A percentile compares a stretch with the other conserved stretches of the same genome.
Evolutionary conservation across 2,329 filamentous ascomycete genomes (phyloP).

Genomic region (Penicillium rolfsii): DNA sequence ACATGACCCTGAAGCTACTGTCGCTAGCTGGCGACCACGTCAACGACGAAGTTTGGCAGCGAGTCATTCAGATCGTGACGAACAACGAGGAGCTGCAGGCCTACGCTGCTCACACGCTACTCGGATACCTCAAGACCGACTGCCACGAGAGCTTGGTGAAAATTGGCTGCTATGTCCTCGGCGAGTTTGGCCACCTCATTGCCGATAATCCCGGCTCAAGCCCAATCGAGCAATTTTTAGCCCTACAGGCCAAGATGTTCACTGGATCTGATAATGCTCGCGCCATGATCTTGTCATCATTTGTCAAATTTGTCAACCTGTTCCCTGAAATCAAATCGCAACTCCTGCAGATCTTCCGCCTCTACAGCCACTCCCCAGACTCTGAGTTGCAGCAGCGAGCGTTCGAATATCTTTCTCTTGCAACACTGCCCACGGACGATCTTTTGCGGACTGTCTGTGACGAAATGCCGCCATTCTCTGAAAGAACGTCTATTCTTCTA

Average conservation of each 20-base stretch:
- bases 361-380: constrained; percentile 93
- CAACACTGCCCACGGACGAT: constrained; percentile 84
- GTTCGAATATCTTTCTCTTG: constrained; percentile 89
- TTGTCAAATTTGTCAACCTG: constrained; percentile 96
- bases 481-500: constrained; percentile 86
- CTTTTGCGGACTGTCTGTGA: constrained; percentile 92
- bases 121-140: constrained; percentile 89
- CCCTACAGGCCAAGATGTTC: constrained; percentile 85
- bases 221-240: constrained; percentile 95
- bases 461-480: constrained; percentile 98
- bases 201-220: constrained; percentile 90
- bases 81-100: constrained; percentile 98
- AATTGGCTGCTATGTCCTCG: constrained; percentile 93
- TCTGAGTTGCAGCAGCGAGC: constrained; percentile 94
- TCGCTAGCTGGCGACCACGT: constrained; percentile 98
- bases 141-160: constrained; percentile 98
- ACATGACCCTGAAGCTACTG: constrained; percentile 91
- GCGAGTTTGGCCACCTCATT: constrained; percentile 95
- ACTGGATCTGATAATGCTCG: constrained; percentile 86
- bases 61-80: constrained; percentile 97
- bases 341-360: constrained; percentile 82
- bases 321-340: constrained; percentile 99
- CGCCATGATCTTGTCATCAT: constrained; percentile 92
- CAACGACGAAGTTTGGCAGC: constrained; percentile 98
- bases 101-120: constrained; percentile 89